Percentiles rank a stretch among this genome's conserved stretches.
Conservation (phyloP, 345 rosid genomes). For the Boechera divaricarpa region DNA sequence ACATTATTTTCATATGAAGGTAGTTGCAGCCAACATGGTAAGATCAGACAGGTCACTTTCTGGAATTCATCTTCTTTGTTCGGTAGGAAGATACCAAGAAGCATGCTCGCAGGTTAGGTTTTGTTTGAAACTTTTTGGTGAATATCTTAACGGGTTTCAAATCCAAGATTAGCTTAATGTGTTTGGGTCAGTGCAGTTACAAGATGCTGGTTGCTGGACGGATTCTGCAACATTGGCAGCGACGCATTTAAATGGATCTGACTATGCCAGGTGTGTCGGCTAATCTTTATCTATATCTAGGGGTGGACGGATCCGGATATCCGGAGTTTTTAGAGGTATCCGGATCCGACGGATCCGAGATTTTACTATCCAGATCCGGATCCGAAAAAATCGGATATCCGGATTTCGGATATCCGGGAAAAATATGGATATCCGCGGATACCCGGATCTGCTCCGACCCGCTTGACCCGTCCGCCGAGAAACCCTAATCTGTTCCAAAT, state of each 20-base stretch:
- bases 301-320: no score
- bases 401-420: no score
- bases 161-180: not conserved
- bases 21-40: constrained; percentile 96
- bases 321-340: no score
- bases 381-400: no score
- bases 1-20: constrained; percentile 48
- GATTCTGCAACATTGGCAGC: constrained; percentile 95
- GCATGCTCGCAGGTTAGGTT: constrained; percentile 91
- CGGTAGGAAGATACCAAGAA: constrained; percentile 93
- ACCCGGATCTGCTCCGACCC: no score
- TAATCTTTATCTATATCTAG: not conserved
- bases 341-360: no score
- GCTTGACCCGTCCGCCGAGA: no score
- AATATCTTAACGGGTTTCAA: not conserved
- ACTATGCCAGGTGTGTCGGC: constrained; percentile 60
- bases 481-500: no score
- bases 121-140: not conserved
- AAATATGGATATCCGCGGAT: no score
- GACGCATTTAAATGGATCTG: constrained; percentile 81
- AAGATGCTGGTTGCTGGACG: constrained; percentile 95
- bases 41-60: constrained; percentile 83
- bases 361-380: no score
- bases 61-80: constrained; percentile 92
- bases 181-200: constrained; percentile 54